Conservation (phyloP, 2,329 filamentous ascomycete genomes). For the Proliferodiscus dingleyae region DNA sequence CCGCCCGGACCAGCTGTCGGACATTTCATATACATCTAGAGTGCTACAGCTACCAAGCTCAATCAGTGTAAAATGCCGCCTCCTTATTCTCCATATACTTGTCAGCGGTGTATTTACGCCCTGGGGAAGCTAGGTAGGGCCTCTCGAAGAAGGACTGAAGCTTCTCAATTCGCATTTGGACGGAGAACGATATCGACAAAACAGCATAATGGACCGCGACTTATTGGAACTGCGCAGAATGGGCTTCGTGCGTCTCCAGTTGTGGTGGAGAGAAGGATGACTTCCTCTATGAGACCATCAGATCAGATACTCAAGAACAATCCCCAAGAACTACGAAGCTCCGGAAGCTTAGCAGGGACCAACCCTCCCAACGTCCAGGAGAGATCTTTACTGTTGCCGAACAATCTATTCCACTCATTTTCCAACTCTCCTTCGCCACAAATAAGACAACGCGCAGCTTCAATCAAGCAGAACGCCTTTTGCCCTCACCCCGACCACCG, state of each 20-base stretch:
- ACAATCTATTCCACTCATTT: constrained; percentile 92
- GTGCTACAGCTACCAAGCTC: not conserved
- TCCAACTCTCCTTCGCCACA: constrained; percentile 82
- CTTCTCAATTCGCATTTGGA: constrained; percentile 14
- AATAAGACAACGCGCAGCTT: constrained; percentile 81
- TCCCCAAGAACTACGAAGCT: constrained; percentile 20
- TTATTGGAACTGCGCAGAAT: constrained; percentile 11
- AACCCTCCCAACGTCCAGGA: constrained; percentile 19
- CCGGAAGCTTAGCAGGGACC: constrained; percentile 20
- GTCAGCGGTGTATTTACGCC: constrained; percentile 28
- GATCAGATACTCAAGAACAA: constrained; percentile 26
- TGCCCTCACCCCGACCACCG: constrained; percentile 89
- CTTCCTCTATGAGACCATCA: constrained; percentile 18
- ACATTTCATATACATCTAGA: no score
- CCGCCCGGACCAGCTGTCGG: no score
- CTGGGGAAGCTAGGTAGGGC: constrained; percentile 20
- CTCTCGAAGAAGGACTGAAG: constrained; percentile 10
- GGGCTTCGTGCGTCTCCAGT: constrained; percentile 7
- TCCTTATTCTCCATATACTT: constrained; percentile 24
- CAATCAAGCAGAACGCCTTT: constrained; percentile 88
- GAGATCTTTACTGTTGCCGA: constrained; percentile 38
- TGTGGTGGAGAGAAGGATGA: constrained; percentile 17
- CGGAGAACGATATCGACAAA: constrained; percentile 21
- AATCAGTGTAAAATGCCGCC: not conserved
- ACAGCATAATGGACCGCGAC: constrained; percentile 14